Evolutionary conservation across 1,284 basidiomycete species (phyloP).

Genomic region (Papiliotrema laurentii): DNA sequence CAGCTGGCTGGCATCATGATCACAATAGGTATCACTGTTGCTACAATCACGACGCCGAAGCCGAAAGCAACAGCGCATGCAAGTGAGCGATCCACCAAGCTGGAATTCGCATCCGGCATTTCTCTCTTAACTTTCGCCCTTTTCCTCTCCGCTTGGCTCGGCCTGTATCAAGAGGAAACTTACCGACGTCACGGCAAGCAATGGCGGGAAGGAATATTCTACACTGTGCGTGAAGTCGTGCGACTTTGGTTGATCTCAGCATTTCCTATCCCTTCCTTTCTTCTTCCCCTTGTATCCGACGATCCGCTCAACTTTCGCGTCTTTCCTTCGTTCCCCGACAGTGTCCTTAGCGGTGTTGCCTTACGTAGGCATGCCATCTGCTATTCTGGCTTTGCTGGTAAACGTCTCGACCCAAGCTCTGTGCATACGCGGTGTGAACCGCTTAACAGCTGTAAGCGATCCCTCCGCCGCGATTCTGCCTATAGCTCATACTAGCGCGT

Average conservation of each 20-base stretch:
- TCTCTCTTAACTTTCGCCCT: conserved; percentile 69
- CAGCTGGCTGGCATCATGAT: conserved; percentile 67
- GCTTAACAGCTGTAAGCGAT: conserved; percentile 58
- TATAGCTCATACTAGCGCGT: conserved; percentile 49
- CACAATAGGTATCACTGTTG: conserved; percentile 73
- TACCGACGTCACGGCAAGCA: conserved; percentile 63
- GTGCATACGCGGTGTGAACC: conserved; percentile 86
- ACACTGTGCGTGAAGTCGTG: conserved; percentile 45
- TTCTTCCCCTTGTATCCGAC: conserved; percentile 62
- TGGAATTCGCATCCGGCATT: conserved; percentile 66
- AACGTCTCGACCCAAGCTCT: conserved; percentile 83
- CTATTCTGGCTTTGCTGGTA: conserved; percentile 62
- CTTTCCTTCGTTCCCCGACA: conserved; percentile 36
- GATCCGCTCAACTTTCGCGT: conserved; percentile 50
- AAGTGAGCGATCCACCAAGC: not conserved
- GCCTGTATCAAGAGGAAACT: conserved; percentile 79
- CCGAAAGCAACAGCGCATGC: not conserved
- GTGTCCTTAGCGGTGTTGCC: conserved; percentile 26
- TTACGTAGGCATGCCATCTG: conserved; percentile 55
- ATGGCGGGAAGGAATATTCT: conserved; percentile 92
- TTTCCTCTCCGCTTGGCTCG: conserved; percentile 74
- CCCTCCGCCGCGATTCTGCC: not conserved
- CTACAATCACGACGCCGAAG: conserved; percentile 65
- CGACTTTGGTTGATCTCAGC: conserved; percentile 22
- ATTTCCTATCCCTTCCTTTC: conserved; percentile 65